Evolutionary conservation across 345 rosid genomes (phyloP).

Genomic region (Salix suchowensis): DNA sequence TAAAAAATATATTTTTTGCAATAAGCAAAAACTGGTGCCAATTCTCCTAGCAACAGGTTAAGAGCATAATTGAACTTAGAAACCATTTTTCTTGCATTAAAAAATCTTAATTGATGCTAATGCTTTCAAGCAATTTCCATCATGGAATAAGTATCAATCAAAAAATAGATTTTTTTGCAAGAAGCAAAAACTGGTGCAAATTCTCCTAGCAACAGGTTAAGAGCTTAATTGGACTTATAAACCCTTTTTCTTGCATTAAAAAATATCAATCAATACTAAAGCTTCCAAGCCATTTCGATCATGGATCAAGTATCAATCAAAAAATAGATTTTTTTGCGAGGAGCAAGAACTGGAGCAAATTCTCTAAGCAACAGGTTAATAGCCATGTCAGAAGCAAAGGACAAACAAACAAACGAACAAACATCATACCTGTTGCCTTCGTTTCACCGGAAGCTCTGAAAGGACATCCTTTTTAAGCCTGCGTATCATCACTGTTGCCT

Average conservation of each 20-base stretch:
- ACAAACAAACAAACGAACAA: neutral
- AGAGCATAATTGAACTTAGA: neutral
- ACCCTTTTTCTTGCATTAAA: neutral
- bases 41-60: neutral
- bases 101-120: neutral
- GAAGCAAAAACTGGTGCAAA: neutral
- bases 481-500: conserved; percentile 94
- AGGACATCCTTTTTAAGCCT: conserved; percentile 94
- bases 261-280: too few species aligned
- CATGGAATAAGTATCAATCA: neutral
- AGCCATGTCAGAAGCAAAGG: neutral
- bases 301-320: neutral
- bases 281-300: neutral
- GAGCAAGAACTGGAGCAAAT: neutral
- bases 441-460: conserved; percentile 75
- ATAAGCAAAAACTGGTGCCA: neutral
- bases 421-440: conserved; percentile 74
- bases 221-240: neutral
- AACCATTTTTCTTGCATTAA: neutral
- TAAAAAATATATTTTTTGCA: neutral
- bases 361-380: neutral
- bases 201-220: neutral
- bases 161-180: neutral
- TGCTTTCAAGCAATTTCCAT: neutral
- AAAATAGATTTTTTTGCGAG: neutral